Conservation (phyloP, 192 early-diverging fungal species). For the Coemansia sp. region DNA sequence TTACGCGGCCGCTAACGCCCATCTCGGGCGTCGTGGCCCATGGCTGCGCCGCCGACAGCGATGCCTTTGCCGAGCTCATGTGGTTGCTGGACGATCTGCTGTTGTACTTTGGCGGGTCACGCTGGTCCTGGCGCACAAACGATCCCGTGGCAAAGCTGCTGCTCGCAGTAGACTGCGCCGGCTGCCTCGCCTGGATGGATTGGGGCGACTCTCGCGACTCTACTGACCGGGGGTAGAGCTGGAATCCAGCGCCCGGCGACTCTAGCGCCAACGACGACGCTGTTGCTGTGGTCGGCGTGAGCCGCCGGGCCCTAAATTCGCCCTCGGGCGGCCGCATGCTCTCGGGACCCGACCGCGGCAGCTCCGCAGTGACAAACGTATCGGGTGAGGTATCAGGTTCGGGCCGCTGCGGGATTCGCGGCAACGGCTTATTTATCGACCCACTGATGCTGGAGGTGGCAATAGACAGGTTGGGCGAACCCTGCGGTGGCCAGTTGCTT, state of each 20-base stretch:
- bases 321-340: too few relatives aligned
- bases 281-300: too few relatives aligned
- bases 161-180: too few relatives aligned
- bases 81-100: not conserved
- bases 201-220: too few relatives aligned
- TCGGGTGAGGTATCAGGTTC: too few relatives aligned
- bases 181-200: too few relatives aligned
- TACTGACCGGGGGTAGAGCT: slow-evolving; percentile 19
- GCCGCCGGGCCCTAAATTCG: too few relatives aligned
- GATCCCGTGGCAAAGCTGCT: not conserved
- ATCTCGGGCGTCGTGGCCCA: slow-evolving; percentile 2
- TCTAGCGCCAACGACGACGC: too few relatives aligned
- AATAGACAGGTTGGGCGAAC: too few relatives aligned
- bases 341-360: too few relatives aligned
- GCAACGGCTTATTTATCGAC: slow-evolving; percentile 6
- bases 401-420: slow-evolving; percentile 4
- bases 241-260: slow-evolving; percentile 5
- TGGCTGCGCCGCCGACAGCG: not conserved
- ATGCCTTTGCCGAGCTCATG: slow-evolving; percentile 1
- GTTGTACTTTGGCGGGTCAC: not conserved
- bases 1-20: slow-evolving; percentile 1
- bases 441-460: not conserved
- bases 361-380: too few relatives aligned
- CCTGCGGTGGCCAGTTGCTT: not conserved
- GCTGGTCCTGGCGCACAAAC: not conserved